These are phyloP conservation scores for Sporisorium iseilematis-ciliati DNA, from an alignment of 1,284 basidiomycete genomes.

Conservation along the genomic window DNA sequence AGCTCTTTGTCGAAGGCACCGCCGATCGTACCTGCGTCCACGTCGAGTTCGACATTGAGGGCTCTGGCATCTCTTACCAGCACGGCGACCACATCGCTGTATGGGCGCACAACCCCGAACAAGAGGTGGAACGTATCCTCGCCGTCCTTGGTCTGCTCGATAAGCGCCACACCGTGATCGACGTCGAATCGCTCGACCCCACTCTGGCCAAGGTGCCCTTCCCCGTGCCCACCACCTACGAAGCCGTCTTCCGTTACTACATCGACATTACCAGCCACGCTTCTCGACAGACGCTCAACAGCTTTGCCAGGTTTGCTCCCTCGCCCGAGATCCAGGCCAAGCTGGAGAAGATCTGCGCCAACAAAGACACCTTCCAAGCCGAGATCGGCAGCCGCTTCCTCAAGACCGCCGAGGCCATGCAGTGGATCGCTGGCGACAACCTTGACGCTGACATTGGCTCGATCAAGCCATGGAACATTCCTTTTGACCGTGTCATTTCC, in stretches of 20 bases:
- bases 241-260: conserved; percentile 93
- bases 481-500: conserved; percentile 95
- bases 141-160: conserved; percentile 82
- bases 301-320: conserved; percentile 88
- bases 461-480: conserved; percentile 89
- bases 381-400: conserved; percentile 84
- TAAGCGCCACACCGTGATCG: conserved; percentile 81
- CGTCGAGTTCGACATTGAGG: conserved; percentile 92
- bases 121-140: conserved; percentile 89
- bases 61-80: conserved; percentile 96
- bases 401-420: conserved; percentile 90
- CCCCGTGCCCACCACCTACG: conserved; percentile 95
- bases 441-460: conserved; percentile 74
- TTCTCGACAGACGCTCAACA: conserved; percentile 90
- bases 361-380: conserved; percentile 86
- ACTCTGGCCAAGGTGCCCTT: conserved; percentile 98
- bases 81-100: conserved; percentile 97
- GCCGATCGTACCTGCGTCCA: conserved; percentile 93
- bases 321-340: conserved; percentile 80
- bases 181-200: conserved; percentile 92
- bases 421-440: conserved; percentile 84
- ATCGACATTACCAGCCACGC: conserved; percentile 93
- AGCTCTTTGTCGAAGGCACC: conserved; percentile 80
- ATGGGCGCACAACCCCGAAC: conserved; percentile 94
- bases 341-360: conserved; percentile 82